These are phyloP conservation scores for Thielaviopsis ethacetica DNA, from an alignment of 2,329 filamentous ascomycete genomes.

Conservation along the genomic window DNA sequence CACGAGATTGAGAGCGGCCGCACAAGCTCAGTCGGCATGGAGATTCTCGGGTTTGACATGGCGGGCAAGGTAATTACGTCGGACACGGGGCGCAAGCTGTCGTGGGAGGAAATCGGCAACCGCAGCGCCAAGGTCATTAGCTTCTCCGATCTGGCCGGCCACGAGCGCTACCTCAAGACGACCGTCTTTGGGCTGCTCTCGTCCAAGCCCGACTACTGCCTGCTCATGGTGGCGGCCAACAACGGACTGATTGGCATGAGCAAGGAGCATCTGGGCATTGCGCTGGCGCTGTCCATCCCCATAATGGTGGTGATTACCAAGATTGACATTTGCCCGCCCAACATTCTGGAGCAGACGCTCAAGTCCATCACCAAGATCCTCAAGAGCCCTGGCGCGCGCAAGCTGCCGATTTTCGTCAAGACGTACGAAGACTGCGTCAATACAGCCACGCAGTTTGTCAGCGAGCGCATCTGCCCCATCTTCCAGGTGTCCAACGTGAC, in stretches of 20 bases:
- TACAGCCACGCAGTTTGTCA: slow-evolving; percentile 91
- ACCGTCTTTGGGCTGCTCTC: slow-evolving; percentile 92
- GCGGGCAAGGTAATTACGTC: slow-evolving; percentile 68
- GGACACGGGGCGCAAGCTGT: slow-evolving; percentile 67
- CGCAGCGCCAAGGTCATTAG: slow-evolving; percentile 92
- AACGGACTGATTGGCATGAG: slow-evolving; percentile 97
- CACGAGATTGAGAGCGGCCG: slow-evolving; percentile 92
- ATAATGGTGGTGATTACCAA: slow-evolving; percentile 98
- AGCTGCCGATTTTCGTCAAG: slow-evolving; percentile 93
- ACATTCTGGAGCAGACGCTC: slow-evolving; percentile 87
- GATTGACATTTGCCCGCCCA: slow-evolving; percentile 92
- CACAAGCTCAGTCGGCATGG: slow-evolving; percentile 94
- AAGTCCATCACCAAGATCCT: slow-evolving; percentile 83
- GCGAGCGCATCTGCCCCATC: slow-evolving; percentile 85
- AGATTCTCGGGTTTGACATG: slow-evolving; percentile 95
- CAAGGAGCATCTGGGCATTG: slow-evolving; percentile 93
- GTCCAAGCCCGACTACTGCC: slow-evolving; percentile 90
- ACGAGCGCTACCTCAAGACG: slow-evolving; percentile 87
- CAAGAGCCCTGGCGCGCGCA: slow-evolving; percentile 81
- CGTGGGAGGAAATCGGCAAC: slow-evolving; percentile 95
- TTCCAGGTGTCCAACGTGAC: slow-evolving; percentile 98
- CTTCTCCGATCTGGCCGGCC: slow-evolving; percentile 88
- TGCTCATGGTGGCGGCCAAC: slow-evolving; percentile 96
- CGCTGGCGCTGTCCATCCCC: slow-evolving; percentile 83
- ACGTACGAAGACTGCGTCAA: slow-evolving; percentile 82